Conservation (phyloP, 345 rosid species). For the Moricandia arvensis region DNA sequence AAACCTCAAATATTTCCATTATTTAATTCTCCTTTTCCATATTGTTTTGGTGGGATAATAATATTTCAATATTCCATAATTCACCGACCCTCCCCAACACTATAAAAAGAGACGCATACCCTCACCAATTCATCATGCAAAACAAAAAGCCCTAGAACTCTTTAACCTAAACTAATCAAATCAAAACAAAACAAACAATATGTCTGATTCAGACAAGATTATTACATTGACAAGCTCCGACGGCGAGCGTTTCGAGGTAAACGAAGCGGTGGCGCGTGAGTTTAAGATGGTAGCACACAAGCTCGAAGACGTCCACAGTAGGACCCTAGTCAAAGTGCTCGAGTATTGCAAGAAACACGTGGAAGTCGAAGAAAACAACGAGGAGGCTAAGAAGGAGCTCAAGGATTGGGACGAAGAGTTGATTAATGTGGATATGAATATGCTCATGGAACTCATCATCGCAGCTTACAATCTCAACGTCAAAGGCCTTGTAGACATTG, state of each 20-base stretch:
- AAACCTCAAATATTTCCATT: not conserved
- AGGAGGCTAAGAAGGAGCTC: too few relatives aligned
- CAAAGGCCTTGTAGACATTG: conserved; percentile 52
- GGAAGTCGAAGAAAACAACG: too few relatives aligned
- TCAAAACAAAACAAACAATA: too few relatives aligned
- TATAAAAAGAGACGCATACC: not conserved
- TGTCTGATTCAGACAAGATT: conserved; percentile 30
- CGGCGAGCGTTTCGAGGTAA: conserved; percentile 55
- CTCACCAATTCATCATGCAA: too few relatives aligned
- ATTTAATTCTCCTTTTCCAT: not conserved
- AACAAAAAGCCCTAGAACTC: too few relatives aligned
- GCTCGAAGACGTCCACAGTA: conserved; percentile 57
- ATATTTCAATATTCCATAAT: not conserved
- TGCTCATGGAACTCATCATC: conserved; percentile 46
- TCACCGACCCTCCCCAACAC: not conserved
- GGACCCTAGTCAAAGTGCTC: conserved; percentile 51
- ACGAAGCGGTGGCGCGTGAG: conserved; percentile 53
- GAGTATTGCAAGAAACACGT: conserved; percentile 70
- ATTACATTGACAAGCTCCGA: conserved; percentile 53
- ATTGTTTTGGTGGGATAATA: not conserved
- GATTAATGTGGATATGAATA: conserved; percentile 38
- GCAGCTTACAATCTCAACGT: conserved; percentile 73
- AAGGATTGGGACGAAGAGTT: conserved; percentile 55
- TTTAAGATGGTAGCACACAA: conserved; percentile 58
- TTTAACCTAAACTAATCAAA: too few relatives aligned